Evolutionary conservation across 306 rosid genomes (phyloP).

Genomic region (Gastrolobium bilobum): DNA sequence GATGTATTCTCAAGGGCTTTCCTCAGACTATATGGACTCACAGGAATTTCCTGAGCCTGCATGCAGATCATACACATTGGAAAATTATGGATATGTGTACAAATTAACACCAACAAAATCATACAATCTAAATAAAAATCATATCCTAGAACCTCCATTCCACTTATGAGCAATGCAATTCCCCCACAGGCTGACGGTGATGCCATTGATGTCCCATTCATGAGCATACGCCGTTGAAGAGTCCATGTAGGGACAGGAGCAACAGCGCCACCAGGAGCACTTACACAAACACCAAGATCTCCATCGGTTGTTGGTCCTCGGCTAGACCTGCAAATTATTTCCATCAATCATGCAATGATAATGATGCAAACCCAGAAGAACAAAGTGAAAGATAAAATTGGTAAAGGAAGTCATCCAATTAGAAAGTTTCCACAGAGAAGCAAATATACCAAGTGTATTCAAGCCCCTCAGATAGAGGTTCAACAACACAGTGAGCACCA

Average conservation of each 20-base stretch:
- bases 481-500: conserved; percentile 93
- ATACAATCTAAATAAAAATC: conserved; percentile 46
- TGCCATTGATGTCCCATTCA: conserved; percentile 99
- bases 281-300: conserved; percentile 88
- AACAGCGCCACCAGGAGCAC: conserved; percentile 99
- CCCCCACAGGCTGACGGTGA: conserved; percentile 99
- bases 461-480: conserved; percentile 89
- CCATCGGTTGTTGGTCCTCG: conserved; percentile 98
- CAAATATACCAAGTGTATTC: conserved; percentile 91
- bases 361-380: conserved; percentile 43
- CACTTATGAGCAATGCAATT: conserved; percentile 92
- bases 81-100: conserved; percentile 45
- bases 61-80: conserved; percentile 46
- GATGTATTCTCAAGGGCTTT: conserved; percentile 95
- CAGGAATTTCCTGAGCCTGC: conserved; percentile 89
- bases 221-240: conserved; percentile 95
- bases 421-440: conserved; percentile 42
- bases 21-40: conserved; percentile 91
- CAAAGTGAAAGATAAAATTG: conserved; percentile 38
- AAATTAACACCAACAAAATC: conserved; percentile 37
- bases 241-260: conserved; percentile 99
- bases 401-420: conserved; percentile 29
- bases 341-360: conserved; percentile 36
- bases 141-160: conserved; percentile 77
- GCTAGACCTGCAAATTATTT: conserved; percentile 82